Evolutionary conservation across 2,329 filamentous ascomycete genomes (phyloP), one percentile per base, ranked within the genome.

Genomic region (Verticillium alfalfae): DNA sequence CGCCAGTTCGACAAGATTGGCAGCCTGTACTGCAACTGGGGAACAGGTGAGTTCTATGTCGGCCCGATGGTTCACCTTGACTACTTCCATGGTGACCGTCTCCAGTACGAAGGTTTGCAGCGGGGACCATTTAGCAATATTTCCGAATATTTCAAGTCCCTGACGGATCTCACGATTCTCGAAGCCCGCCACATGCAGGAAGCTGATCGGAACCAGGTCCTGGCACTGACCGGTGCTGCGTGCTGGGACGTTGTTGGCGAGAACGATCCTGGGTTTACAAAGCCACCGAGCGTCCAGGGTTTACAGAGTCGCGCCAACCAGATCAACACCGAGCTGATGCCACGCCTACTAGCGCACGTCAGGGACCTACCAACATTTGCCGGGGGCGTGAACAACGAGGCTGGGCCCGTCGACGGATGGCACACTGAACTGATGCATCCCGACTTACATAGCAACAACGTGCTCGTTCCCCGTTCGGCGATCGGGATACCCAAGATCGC

Each of bases 1-100:
- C 15, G 16, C 13, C 31, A 38, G 5, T 58, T 61, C 26, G 22
- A 60, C 34, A n/a, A 56, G 12, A 64, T 64, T 34, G 63, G 65
- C 3, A 63, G 63, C 58, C 37, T 66, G 18, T 60, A 58, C 12
- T 59, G 55, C 34, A 36, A 64, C 45, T 65, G 61, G 63, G 56
- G 56, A 12, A 37, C 38, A 5, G 55, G 56, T 16, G 57, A 49
- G 38, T 64, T 63, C 34, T 61, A 54, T 36, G 34, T 62, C 6
- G 63, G 63, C 1, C 61, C 61, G 5, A 38, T 58, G 16, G 39
- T 61, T 3, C 22, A 59, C 18, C 34, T 31, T n/a, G 31, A 58
- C 13, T 62, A 45, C 60, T 56, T 56, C 45, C n/a, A 38, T 16
- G 41, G 56, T 31, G 36, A 34, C n/a, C 60, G 31, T 49, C 49